These are phyloP conservation scores for Botrytis cinerea DNA, from an alignment of 2,329 filamentous ascomycete species.

Conservation along the genomic window DNA sequence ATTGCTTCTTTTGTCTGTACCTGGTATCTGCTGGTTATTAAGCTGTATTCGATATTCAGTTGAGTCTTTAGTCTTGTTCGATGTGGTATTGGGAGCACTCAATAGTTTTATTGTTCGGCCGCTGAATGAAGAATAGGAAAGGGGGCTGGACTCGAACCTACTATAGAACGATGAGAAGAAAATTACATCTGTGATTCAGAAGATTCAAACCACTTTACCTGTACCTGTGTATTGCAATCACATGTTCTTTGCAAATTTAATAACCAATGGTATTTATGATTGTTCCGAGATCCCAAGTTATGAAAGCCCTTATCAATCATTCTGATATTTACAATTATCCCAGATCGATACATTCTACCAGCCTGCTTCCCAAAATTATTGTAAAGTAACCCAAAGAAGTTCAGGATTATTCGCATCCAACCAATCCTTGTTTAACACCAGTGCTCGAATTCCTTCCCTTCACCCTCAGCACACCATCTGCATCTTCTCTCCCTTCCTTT, in stretches of 20 bases:
- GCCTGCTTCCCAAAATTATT: neutral
- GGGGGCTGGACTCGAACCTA: neutral
- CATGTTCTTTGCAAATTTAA: neutral
- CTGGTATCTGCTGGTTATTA: neutral
- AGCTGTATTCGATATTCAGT: neutral
- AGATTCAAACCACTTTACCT: neutral
- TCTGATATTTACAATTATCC: neutral
- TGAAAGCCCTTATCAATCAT: neutral
- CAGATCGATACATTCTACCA: neutral
- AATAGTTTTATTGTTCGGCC: neutral
- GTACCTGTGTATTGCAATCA: neutral
- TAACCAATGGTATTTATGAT: no score
- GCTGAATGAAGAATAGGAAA: neutral
- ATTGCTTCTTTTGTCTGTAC: neutral
- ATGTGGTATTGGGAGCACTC: neutral
- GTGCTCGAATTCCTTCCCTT: neutral
- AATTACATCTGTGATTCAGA: neutral
- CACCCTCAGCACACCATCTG: neutral
- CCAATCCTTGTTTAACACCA: neutral
- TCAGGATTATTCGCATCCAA: neutral
- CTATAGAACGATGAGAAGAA: neutral
- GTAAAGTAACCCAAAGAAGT: neutral
- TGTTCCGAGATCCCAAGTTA: neutral
- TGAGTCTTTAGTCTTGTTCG: no score
- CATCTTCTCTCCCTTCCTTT: neutral